Base-by-base conservation (phyloP, 306 rosid species). In the Cicer chorassanicum region DNA sequence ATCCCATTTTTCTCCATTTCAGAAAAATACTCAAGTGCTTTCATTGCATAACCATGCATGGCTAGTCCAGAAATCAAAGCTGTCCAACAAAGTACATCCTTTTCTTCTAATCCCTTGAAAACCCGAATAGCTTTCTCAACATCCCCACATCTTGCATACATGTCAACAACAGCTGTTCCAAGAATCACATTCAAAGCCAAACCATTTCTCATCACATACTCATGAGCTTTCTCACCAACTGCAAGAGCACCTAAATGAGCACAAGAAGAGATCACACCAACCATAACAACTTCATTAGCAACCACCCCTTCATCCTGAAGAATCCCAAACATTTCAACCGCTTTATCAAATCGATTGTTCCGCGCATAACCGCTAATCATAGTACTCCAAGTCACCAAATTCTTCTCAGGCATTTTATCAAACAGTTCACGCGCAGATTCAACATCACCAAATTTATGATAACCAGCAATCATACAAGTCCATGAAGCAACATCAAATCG, bases 201-300 rank as follows among this genome's bases (percentile, higher is more conserved):
- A 18, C 34, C 62, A 82, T 78, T 78, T 34, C 76, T 81, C 18
- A 65, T 19, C 45, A 78, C 81, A 74, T 84, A 74, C 44, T 74
- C 81, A 65, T 81, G 77, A 41, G 85, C 85, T 5, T 66, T 71
- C 75, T 57, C 67, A 60, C 88, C 85, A 8, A 60, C 68, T 19
- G 76, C 85, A 70, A 84, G 83, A 19, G 83, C 88, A 40, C 85
- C 85, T 13, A 84, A 70, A 74, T 81, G 88, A 73, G 81, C 88
- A 84, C 85, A 84, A 74, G 88, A 61, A 49, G 83, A 81, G 50
- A 84, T 78, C 76, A 81, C 85, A 21, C 81, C 73, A 24, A 81
- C 88, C 85, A 84, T 84, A 48, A 81, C 83, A 12, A 65, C 19
- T 72, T 84, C 88, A 75, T 81, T 78, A 56, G 88, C 88, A 54